These are phyloP conservation scores for Cutaneotrichosporon sp. DNA, from an alignment of 1,284 basidiomycete genomes.

Conservation along the genomic window DNA sequence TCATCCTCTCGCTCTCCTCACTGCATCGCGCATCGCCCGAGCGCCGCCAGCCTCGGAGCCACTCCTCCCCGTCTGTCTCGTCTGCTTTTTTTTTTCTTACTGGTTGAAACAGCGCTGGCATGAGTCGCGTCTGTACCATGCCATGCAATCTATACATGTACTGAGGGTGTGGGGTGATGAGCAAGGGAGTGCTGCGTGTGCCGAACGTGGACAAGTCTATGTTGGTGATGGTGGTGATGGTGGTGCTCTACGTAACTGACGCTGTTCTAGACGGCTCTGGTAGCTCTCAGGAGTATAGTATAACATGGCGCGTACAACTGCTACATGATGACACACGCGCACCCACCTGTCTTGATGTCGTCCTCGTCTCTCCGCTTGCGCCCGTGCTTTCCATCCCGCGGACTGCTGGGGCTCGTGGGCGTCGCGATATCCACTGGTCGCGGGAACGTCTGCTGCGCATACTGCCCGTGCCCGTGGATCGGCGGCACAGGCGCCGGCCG, in stretches of 20 bases:
- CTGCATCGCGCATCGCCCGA: constrained; percentile 1
- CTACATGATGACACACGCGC: constrained; percentile 28
- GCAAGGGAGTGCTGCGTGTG: not conserved
- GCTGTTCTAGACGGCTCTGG: too few species aligned
- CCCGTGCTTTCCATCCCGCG: constrained; percentile 1
- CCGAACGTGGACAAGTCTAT: not conserved
- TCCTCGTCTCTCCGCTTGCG: constrained; percentile 16
- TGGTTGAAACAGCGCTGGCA: not conserved
- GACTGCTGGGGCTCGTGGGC: not conserved
- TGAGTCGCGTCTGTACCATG: not conserved
- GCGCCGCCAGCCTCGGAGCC: not conserved
- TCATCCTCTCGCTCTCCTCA: not conserved
- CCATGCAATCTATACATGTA: not conserved
- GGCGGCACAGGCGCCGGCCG: not conserved
- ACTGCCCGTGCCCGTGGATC: not conserved
- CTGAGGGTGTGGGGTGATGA: too few species aligned
- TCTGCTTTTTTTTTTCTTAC: not conserved
- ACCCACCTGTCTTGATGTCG: constrained; percentile 22
- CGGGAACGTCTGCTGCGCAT: constrained; percentile 1
- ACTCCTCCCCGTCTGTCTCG: not conserved
- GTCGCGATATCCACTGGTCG: not conserved
- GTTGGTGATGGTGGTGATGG: not conserved
- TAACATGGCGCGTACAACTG: constrained; percentile 13
- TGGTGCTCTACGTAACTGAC: too few species aligned
- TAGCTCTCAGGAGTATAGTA: constrained; percentile 3